Conservation (phyloP, 2,329 filamentous ascomycete genomes). For the Phaeoacremonium minimum region DNA sequence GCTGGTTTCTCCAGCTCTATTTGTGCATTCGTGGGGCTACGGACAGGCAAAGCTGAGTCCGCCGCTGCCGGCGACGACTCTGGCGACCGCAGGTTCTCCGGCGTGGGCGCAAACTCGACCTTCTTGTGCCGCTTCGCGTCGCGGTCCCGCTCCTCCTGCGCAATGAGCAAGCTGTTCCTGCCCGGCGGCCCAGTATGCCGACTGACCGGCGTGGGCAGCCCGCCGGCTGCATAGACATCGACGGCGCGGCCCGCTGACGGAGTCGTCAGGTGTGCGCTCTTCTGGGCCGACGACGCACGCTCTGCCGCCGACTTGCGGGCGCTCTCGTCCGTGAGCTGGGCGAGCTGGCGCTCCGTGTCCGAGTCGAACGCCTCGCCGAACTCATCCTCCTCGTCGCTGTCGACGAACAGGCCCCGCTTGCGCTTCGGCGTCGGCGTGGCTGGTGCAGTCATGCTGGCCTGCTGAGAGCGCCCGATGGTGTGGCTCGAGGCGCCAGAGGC, state of each 20-base stretch:
- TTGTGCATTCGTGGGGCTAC: no score
- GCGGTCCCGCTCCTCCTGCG: conserved; percentile 6
- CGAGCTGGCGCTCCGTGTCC: conserved; percentile 33
- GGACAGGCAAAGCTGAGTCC: background rate
- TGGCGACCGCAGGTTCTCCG: background rate
- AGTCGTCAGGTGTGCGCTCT: conserved; percentile 16
- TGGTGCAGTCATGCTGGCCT: conserved; percentile 1
- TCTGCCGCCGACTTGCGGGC: conserved; percentile 15
- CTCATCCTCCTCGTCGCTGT: conserved; percentile 15
- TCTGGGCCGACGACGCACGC: no score
- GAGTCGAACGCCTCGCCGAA: conserved; percentile 28
- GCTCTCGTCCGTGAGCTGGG: conserved; percentile 27
- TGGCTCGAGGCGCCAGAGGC: background rate
- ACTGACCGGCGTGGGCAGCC: conserved; percentile 23
- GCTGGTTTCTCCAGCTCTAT: background rate
- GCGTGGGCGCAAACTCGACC: background rate
- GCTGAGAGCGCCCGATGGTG: background rate
- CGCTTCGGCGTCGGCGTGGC: conserved; percentile 20
- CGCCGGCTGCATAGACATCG: conserved; percentile 12
- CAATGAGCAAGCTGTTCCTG: conserved; percentile 8
- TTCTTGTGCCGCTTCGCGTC: conserved; percentile 6
- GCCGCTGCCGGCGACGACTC: background rate
- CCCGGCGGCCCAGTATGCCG: no score
- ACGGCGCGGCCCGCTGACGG: conserved; percentile 14
- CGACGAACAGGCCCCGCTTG: conserved; percentile 17